These are phyloP conservation scores for Epicoccum sorghinum DNA, from an alignment of 2,329 filamentous ascomycete genomes.

Conservation along the genomic window DNA sequence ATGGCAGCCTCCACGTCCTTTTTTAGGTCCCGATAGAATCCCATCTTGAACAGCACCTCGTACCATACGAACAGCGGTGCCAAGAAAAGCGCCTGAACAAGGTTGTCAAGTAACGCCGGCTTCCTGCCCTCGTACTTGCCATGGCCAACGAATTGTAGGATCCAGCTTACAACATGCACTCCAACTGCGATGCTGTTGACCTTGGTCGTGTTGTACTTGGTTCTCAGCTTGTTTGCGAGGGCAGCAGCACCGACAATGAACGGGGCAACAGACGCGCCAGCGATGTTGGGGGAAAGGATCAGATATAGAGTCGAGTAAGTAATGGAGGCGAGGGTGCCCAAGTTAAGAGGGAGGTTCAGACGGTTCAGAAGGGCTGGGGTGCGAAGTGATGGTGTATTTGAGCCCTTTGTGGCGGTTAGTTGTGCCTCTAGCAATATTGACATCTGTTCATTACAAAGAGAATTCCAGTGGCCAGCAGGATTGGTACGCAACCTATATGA, in stretches of 20 bases:
- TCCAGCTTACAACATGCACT: conserved; percentile 77
- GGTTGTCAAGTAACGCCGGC: conserved; percentile 86
- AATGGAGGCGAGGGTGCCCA: conserved; percentile 58
- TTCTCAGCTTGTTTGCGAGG: conserved; percentile 72
- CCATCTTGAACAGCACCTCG: conserved; percentile 84
- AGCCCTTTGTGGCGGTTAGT: conserved; percentile 51
- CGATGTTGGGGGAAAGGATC: conserved; percentile 84
- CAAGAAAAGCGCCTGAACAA: conserved; percentile 88
- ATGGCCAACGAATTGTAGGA: conserved; percentile 89
- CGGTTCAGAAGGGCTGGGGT: conserved; percentile 38
- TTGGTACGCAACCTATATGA: conserved; percentile 78
- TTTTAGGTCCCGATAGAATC: conserved; percentile 72
- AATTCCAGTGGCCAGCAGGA: conserved; percentile 73
- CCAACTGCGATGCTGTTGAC: conserved; percentile 69
- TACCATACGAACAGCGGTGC: conserved; percentile 98
- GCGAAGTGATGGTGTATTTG: conserved; percentile 60
- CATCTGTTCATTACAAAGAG: conserved; percentile 64
- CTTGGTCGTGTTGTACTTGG: conserved; percentile 59
- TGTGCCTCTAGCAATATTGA: not conserved
- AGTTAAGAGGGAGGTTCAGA: conserved; percentile 48
- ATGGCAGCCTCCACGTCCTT: conserved; percentile 41
- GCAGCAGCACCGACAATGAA: conserved; percentile 77
- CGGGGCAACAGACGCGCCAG: conserved; percentile 75
- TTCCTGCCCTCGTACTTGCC: conserved; percentile 85
- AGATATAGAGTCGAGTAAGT: conserved; percentile 82